Conservation (phyloP, 2,329 filamentous ascomycete genomes). For the Cladosporium austrohemisphaericum region DNA sequence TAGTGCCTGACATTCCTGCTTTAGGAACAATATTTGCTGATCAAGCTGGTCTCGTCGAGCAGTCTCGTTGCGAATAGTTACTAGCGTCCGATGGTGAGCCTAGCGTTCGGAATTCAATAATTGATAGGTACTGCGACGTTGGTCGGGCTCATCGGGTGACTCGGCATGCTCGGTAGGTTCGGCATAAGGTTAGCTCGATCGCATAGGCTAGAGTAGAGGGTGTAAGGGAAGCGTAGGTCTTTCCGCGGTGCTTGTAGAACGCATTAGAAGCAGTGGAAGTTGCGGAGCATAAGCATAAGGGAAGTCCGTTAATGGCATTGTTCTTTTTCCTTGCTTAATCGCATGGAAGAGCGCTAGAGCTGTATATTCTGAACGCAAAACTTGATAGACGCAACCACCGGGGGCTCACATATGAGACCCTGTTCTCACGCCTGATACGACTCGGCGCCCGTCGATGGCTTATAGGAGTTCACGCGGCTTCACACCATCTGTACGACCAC, state of each 20-base stretch:
- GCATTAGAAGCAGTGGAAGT: not conserved
- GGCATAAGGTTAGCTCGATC: not conserved
- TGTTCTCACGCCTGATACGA: too few relatives aligned
- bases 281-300: not conserved
- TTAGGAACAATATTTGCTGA: not conserved
- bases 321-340: too few relatives aligned
- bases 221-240: not conserved
- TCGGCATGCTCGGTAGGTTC: not conserved
- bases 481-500: not conserved
- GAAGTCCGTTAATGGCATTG: not conserved
- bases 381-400: too few relatives aligned
- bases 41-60: not conserved
- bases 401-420: too few relatives aligned
- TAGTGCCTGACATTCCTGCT: not conserved
- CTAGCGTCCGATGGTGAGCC: not conserved
- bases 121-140: not conserved
- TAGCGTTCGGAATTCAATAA: not conserved
- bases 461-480: not conserved
- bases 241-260: not conserved
- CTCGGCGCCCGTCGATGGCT: too few relatives aligned
- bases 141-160: not conserved
- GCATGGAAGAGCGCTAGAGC: too few relatives aligned
- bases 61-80: not conserved
- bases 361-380: too few relatives aligned
- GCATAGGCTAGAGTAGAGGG: not conserved